Evolutionary conservation across 495 filamentous ascomycete genomes (phyloP).

Genomic region (Aspergillus affinis): DNA sequence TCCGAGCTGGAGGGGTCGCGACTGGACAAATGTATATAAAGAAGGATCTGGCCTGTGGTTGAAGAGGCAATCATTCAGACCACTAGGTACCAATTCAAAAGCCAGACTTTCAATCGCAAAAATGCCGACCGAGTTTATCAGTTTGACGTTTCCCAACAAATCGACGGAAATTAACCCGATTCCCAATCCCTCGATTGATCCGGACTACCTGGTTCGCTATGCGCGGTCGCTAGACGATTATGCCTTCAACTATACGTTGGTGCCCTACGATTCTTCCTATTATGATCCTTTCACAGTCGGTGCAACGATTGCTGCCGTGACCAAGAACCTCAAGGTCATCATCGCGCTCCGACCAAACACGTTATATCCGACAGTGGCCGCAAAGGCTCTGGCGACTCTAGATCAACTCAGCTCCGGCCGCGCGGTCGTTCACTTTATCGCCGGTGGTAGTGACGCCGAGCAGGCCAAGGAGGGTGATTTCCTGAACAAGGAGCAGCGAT

Average conservation of each 20-base stretch:
- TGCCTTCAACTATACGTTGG: constrained; percentile 53
- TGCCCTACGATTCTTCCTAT: constrained; percentile 51
- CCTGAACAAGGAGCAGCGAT: constrained; percentile 51
- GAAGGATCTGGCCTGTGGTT: background rate
- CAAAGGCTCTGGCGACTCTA: constrained; percentile 54
- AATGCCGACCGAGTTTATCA: constrained; percentile 58
- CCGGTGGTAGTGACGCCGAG: constrained; percentile 52
- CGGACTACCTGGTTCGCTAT: constrained; percentile 47
- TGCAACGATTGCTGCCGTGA: constrained; percentile 50
- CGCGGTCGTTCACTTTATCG: constrained; percentile 56
- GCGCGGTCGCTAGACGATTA: constrained; percentile 53
- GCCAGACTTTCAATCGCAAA: constrained; percentile 5
- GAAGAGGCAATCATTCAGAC: background rate
- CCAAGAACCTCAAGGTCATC: constrained; percentile 55
- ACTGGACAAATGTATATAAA: background rate
- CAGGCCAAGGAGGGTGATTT: constrained; percentile 55
- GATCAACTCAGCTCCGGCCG: constrained; percentile 52
- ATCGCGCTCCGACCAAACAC: constrained; percentile 58
- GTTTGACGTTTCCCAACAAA: constrained; percentile 48
- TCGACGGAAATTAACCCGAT: constrained; percentile 53
- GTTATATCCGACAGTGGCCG: constrained; percentile 54
- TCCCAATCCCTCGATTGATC: constrained; percentile 45
- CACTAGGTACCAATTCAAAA: background rate
- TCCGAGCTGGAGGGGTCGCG: background rate
- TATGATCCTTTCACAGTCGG: constrained; percentile 53